phyloP scores from a whole-genome alignment of 1,284 basidiomycete species.

The Ganoderma meredithae region DNA sequence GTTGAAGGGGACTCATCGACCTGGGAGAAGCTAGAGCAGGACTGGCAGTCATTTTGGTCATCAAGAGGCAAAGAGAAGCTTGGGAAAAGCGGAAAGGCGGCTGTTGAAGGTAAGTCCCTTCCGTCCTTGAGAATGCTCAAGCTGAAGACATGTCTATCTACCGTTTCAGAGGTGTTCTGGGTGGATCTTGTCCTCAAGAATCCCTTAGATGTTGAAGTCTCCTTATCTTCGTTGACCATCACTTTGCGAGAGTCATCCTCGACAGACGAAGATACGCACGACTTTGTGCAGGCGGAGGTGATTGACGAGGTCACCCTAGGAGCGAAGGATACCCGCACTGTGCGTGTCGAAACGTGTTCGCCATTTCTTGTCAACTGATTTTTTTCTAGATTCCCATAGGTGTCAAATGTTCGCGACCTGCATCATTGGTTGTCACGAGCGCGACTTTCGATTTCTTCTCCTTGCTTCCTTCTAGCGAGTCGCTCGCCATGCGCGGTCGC shows the following conservation, averaged over 20 bases:
- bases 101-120: slow-evolving; percentile 61
- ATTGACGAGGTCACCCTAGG: slow-evolving; percentile 64
- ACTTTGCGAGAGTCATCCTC: slow-evolving; percentile 50
- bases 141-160: slow-evolving; percentile 6
- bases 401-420: slow-evolving; percentile 57
- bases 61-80: slow-evolving; percentile 59
- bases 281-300: slow-evolving; percentile 62
- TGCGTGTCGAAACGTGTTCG: slow-evolving; percentile 41
- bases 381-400: slow-evolving; percentile 65
- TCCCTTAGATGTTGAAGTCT: slow-evolving; percentile 75
- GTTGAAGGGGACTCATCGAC: slow-evolving; percentile 49
- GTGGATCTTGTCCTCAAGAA: slow-evolving; percentile 74
- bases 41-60: slow-evolving; percentile 70
- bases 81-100: slow-evolving; percentile 61
- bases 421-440: slow-evolving; percentile 61
- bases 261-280: slow-evolving; percentile 42
- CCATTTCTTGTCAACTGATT: slow-evolving; percentile 10
- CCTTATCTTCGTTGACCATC: slow-evolving; percentile 66
- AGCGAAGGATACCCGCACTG: slow-evolving; percentile 65
- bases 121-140: background rate
- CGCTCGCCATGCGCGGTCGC: slow-evolving; percentile 67
- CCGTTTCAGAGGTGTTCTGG: slow-evolving; percentile 73
- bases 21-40: slow-evolving; percentile 70
- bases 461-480: slow-evolving; percentile 66
- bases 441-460: slow-evolving; percentile 72